Evolutionary conservation across 164 flowering plant species (phyloP).

Genomic region (Taxillus chinensis): DNA sequence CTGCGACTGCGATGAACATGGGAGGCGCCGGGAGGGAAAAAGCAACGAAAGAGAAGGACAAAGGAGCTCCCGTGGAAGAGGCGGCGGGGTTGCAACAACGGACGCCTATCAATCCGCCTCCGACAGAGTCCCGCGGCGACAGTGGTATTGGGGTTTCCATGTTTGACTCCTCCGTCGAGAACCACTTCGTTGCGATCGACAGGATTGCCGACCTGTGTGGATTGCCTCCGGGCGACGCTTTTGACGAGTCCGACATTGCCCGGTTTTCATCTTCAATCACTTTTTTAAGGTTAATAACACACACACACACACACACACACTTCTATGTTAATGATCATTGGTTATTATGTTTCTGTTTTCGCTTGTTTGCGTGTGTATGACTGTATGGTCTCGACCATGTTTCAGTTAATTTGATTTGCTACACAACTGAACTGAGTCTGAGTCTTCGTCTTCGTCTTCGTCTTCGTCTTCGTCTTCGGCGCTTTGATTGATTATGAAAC

Average conservation of each 20-base stretch:
- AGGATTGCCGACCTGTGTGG: constrained; percentile 43
- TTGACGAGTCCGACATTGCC: constrained; percentile 26
- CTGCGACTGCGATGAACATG: too few relatives aligned
- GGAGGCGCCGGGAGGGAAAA: too few relatives aligned
- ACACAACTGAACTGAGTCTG: background rate
- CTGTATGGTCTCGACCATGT: too few relatives aligned
- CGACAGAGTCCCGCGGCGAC: background rate
- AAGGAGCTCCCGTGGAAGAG: background rate
- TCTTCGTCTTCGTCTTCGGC: background rate
- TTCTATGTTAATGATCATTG: background rate
- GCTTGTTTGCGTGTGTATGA: background rate
- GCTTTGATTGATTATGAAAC: background rate
- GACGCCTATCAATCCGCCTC: background rate
- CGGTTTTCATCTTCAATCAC: constrained; percentile 37
- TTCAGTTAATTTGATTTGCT: too few relatives aligned
- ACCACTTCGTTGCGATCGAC: constrained; percentile 46
- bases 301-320: too few relatives aligned
- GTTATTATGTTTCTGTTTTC: background rate
- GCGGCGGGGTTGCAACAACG: background rate
- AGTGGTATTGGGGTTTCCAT: constrained; percentile 25
- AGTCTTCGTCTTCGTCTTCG: background rate
- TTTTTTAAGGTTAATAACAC: constrained; percentile 53
- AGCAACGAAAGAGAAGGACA: background rate
- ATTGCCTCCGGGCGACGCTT: constrained; percentile 14
- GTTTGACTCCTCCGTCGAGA: constrained; percentile 54